Conservation (phyloP, 352 stramenopile species). For the Pythium rhizo-oryzae region DNA sequence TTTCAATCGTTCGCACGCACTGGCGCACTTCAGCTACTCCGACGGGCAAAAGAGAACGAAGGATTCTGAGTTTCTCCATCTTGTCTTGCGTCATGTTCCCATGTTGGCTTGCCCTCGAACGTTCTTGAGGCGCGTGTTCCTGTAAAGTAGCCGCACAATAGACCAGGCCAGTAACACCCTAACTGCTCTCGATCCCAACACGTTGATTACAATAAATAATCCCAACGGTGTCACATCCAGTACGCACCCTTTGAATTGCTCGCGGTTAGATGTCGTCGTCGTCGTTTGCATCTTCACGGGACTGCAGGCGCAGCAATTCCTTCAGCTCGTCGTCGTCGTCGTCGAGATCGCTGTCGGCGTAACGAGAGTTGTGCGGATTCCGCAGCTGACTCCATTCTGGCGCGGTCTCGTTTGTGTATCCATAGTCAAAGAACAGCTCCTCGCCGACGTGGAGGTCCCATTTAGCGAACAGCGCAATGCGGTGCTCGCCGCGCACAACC, state of each 20-base stretch:
- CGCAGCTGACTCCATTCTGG: slow-evolving; percentile 61
- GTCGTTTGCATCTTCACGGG: background rate
- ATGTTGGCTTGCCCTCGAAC: background rate
- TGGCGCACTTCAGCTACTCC: slow-evolving; percentile 56
- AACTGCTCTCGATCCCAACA: background rate
- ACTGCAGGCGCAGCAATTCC: background rate
- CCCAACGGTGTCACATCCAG: background rate
- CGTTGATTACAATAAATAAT: slow-evolving; percentile 26
- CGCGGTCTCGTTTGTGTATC: slow-evolving; percentile 64
- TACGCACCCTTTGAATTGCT: background rate
- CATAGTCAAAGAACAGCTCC: slow-evolving; percentile 84
- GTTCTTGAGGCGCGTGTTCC: background rate
- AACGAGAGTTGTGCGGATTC: slow-evolving; percentile 26
- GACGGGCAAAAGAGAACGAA: slow-evolving; percentile 75
- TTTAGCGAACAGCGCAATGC: slow-evolving; percentile 92
- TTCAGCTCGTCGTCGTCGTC: slow-evolving; percentile 23
- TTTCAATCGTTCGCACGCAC: slow-evolving; percentile 77
- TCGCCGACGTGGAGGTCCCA: slow-evolving; percentile 84
- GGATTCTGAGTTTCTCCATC: slow-evolving; percentile 41
- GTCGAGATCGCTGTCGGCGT: slow-evolving; percentile 15
- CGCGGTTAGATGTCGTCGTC: background rate
- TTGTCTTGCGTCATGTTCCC: background rate
- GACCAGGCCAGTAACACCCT: background rate
- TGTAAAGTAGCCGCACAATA: slow-evolving; percentile 8
- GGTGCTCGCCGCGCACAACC: slow-evolving; percentile 86